Evolutionary conservation across 345 rosid species (phyloP).

Genomic region (Citrus trifoliata): DNA sequence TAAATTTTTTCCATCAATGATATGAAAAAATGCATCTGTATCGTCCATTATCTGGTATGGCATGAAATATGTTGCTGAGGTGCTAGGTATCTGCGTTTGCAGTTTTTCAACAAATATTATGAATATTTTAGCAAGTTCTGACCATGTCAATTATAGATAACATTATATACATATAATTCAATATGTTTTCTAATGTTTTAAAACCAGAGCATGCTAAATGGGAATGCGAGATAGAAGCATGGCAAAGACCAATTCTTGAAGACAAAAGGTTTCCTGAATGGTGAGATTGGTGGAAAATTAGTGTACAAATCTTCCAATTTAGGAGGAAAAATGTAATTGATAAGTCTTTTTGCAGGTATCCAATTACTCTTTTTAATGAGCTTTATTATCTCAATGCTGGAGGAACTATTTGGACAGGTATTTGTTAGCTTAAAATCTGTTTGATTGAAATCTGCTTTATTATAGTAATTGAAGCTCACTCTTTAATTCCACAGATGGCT

Average conservation of each 20-base stretch:
- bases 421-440: background rate
- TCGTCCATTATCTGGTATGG: no score
- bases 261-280: slow-evolving; percentile 87
- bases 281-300: slow-evolving; percentile 31
- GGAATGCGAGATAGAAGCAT: slow-evolving; percentile 85
- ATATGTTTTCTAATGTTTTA: slow-evolving; percentile 14
- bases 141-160: background rate
- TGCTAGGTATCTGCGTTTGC: no score
- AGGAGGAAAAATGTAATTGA: slow-evolving; percentile 5
- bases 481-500: slow-evolving; percentile 55
- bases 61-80: no score
- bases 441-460: background rate
- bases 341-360: slow-evolving; percentile 60
- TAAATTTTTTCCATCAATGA: no score
- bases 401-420: slow-evolving; percentile 95
- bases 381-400: slow-evolving; percentile 93
- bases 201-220: slow-evolving; percentile 60
- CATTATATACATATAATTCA: background rate
- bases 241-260: slow-evolving; percentile 92
- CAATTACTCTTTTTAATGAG: slow-evolving; percentile 84
- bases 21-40: no score
- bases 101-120: no score
- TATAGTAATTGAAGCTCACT: slow-evolving; percentile 1
- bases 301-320: slow-evolving; percentile 14
- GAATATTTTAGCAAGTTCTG: background rate